Percentiles rank a stretch among this genome's conserved stretches.
Conservation (phyloP, 1,284 basidiomycete genomes). For the Microbotryum intermedium region DNA sequence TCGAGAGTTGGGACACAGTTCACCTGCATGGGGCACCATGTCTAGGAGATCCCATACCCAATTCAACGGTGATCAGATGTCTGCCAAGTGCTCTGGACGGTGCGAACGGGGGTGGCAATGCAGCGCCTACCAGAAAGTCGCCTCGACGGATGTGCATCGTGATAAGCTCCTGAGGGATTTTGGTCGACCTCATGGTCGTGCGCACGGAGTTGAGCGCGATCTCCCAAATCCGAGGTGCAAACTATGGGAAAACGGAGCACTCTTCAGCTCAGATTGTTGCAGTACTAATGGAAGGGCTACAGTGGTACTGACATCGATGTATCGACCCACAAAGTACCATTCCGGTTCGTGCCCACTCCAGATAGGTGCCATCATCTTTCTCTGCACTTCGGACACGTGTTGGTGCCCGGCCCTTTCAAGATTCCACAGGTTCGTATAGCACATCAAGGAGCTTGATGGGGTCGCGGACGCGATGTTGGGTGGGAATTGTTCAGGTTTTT, state of each 20-base stretch:
- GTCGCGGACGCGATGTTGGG: constrained; percentile 3
- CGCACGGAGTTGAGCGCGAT: constrained; percentile 8
- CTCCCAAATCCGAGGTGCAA: constrained; percentile 18
- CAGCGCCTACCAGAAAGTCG: constrained; percentile 46
- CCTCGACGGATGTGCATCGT: constrained; percentile 55
- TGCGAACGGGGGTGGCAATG: no score
- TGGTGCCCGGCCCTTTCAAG: constrained; percentile 5
- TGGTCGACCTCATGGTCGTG: background rate
- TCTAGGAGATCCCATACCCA: background rate
- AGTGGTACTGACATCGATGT: constrained; percentile 14
- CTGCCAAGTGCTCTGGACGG: accelerated
- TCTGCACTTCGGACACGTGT: background rate
- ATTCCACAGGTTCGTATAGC: constrained; percentile 24
- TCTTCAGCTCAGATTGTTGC: background rate
- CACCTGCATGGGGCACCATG: constrained; percentile 31
- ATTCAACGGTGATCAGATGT: background rate
- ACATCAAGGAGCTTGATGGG: constrained; percentile 12
- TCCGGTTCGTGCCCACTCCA: constrained; percentile 3
- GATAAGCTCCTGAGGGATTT: constrained; percentile 46
- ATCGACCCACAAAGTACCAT: constrained; percentile 21
- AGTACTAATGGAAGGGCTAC: background rate
- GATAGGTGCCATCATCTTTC: constrained; percentile 7
- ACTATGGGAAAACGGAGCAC: background rate
- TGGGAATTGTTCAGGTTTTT: constrained; percentile 9
- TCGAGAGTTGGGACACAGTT: constrained; percentile 57